Base-by-base conservation (phyloP, 352 stramenopile genomes). In the Globisporangium paddicum region DNA sequence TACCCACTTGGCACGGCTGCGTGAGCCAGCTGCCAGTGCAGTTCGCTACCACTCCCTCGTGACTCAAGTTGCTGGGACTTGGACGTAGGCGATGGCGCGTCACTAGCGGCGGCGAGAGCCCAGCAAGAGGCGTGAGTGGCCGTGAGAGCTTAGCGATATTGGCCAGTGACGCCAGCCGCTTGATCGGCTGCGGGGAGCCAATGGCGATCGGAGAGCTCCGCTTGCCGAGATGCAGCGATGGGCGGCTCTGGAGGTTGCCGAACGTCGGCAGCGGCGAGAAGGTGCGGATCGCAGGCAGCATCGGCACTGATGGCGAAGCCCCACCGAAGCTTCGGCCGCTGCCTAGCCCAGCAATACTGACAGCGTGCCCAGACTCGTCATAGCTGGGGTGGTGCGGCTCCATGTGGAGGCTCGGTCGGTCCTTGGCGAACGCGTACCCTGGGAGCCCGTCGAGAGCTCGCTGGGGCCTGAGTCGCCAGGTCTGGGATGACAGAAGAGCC, bases 381-480 rank as follows among this genome's bases (percentile, higher is more conserved):
- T 16, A 42, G 11, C 26, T n/a, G 9, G 8, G 23, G n/a, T 45
- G 13, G n/a, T 28, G 28, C 8, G 58, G 18, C 28, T 58, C 58
- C 58, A 58, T 54, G 49, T 47, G 58, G 30, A 64, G 49, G 48
- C 58, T 64, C 19, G 58, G 58, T 26, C 58, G 58, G 30, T 64
- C 58, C 25, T 64, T 64, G 14, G 58, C 58, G 41, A 64, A 64
- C 40, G 48, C 42, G 41, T 58, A 64, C n/a, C 37, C 41, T 13
- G 48, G 56, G 0, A 44, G 35, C 14, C 18, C 37, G 5, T 63
- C 47, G 2, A 38, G 57, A 8, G 40, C 5, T 1, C 38, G 19
- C 5, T 37, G 47, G 18, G 47, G 37, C 46, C 34, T 44, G 7
- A 63, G 19, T 23, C 53, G 48, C 48, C 48, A 64, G 13, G 26